Conservation (phyloP, 2,329 filamentous ascomycete genomes). For the Zymoseptoria pseudotritici region DNA sequence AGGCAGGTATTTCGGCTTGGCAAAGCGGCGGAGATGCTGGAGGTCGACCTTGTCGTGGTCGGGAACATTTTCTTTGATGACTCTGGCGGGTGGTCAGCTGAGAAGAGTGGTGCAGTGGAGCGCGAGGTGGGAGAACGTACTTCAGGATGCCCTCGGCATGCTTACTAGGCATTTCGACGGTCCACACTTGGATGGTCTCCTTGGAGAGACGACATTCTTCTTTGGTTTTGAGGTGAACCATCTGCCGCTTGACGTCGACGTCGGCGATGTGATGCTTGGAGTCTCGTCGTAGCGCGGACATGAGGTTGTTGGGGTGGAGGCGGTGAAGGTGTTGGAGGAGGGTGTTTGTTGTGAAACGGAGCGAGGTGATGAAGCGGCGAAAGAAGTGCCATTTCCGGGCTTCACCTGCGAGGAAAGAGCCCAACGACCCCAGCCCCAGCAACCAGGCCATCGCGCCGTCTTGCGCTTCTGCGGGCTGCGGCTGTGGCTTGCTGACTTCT, state of each 20-base stretch:
- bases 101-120: conserved; percentile 1
- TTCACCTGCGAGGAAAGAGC: conserved; percentile 10
- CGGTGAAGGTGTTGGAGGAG: conserved; percentile 3
- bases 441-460: conserved; percentile 12
- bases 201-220: conserved; percentile 43
- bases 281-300: conserved; percentile 15
- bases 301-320: conserved; percentile 5
- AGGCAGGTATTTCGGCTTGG: conserved; percentile 46
- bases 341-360: conserved; percentile 6
- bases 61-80: conserved; percentile 39
- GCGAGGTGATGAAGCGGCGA: conserved; percentile 8
- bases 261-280: conserved; percentile 14
- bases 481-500: neutral
- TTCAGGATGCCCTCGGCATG: conserved; percentile 64
- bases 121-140: conserved; percentile 43
- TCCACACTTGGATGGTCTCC: conserved; percentile 54
- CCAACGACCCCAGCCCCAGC: conserved; percentile 6
- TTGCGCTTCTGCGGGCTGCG: conserved; percentile 1
- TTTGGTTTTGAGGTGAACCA: conserved; percentile 41
- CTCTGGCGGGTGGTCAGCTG: conserved; percentile 31
- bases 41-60: conserved; percentile 39
- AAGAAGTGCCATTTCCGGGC: conserved; percentile 1
- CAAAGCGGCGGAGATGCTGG: conserved; percentile 64
- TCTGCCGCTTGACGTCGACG: conserved; percentile 19
- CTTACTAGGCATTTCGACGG: conserved; percentile 65